Base-by-base conservation (phyloP, 495 filamentous ascomycete genomes). In the Clohesyomyces aquaticus region DNA sequence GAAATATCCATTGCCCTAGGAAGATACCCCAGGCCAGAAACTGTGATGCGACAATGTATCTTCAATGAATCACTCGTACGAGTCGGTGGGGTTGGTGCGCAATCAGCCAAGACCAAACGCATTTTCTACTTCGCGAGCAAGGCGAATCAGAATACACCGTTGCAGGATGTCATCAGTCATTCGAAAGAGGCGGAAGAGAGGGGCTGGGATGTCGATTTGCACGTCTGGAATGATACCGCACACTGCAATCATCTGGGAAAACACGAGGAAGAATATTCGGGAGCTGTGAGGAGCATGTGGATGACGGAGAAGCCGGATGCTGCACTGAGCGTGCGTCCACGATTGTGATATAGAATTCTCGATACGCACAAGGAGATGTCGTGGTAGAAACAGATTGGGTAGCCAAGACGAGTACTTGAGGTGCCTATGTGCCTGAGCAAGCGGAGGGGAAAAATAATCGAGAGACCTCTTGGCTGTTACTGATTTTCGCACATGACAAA, bases 251-350 rank as follows among this genome's bases (percentile, higher is more conserved):
- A 57, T 22, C 11, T 57, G 16, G 4, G 22, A 2, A 45, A 45
- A 18, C 54, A 57, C 25, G 54, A 26, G 42, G 35, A 45, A 8
- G 38, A 57, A 16, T 57, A 57, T 57, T n/a, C 22, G 9, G 22
- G 2, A 35, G 54, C 54, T 14, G 28, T 57, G 12, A 46, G 25
- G 54, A 45, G 8, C 12, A 47, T 57, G 21, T 57, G 54, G 54
- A 47, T 38, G 32, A 6, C 32, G 6, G 14, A 38, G 32, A 38
- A 38, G 14, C 32, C 32, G 14, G 32, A 38, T 8, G 45, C 49
- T 27, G 65, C 59, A 43, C 68, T 68, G 25, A 71, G 65, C 27
- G 67, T 71, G 43, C 67, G 68, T 1, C 64, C 68, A 28, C 64
- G 68, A n/a, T 64, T 64, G 53, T 71, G 68, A 1, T 64, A n/a